Conservation (phyloP, 257 asterid genomes). For the Primulina huaijiensis region DNA sequence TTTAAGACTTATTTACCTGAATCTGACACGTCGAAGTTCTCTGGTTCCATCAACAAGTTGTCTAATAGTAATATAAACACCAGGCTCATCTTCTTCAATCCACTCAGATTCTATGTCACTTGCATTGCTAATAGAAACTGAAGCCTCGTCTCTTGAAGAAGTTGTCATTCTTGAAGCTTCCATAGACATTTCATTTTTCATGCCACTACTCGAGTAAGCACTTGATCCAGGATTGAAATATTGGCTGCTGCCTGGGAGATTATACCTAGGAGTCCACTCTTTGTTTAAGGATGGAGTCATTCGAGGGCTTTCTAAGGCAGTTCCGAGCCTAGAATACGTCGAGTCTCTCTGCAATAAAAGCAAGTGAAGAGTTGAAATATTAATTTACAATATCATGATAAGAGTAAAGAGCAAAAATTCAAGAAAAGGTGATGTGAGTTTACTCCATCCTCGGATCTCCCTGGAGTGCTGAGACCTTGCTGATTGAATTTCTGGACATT, state of each 20-base stretch:
- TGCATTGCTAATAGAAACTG: slow-evolving; percentile 65
- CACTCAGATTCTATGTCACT: slow-evolving; percentile 53
- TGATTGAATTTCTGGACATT: slow-evolving; percentile 80
- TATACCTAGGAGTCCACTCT: slow-evolving; percentile 59
- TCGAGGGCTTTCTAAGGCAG: slow-evolving; percentile 71
- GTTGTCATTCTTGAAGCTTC: slow-evolving; percentile 85
- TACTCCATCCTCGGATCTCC: slow-evolving; percentile 88
- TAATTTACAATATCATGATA: neutral
- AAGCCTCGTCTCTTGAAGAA: slow-evolving; percentile 79
- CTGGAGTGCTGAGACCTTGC: slow-evolving; percentile 78
- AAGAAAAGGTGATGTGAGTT: slow-evolving; percentile 11
- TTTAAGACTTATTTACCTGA: slow-evolving; percentile 34
- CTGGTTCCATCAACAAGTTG: slow-evolving; percentile 52
- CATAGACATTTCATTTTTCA: slow-evolving; percentile 53
- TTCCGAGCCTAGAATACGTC: slow-evolving; percentile 67
- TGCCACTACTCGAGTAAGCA: slow-evolving; percentile 32
- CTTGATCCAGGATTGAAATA: slow-evolving; percentile 51
- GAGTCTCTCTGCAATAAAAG: slow-evolving; percentile 81
- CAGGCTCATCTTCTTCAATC: slow-evolving; percentile 55
- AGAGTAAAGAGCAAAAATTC: neutral
- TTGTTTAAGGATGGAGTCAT: slow-evolving; percentile 73
- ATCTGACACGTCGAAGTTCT: slow-evolving; percentile 53
- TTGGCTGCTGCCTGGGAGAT: slow-evolving; percentile 34
- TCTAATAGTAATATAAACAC: slow-evolving; percentile 52
- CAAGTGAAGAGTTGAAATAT: neutral